Conservation (phyloP, 495 filamentous ascomycete genomes). For the Penicillium cataractarum region DNA sequence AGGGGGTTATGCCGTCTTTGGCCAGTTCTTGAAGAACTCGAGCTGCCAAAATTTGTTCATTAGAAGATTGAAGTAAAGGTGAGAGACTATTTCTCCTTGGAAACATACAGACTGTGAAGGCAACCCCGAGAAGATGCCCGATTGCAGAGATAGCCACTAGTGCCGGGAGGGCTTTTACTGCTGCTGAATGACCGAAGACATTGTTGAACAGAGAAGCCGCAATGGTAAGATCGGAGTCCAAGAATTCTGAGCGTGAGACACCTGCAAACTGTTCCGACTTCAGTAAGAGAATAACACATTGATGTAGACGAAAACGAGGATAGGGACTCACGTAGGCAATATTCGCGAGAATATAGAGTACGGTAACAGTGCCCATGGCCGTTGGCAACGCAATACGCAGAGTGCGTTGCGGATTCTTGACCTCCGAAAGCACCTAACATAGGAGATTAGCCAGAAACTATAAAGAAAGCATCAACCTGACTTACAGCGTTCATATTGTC, state of each 20-base stretch:
- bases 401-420: slow-evolving; percentile 66
- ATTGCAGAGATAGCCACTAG: slow-evolving; percentile 65
- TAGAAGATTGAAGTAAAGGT: not conserved
- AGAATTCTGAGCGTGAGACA: slow-evolving; percentile 33
- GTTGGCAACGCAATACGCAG: slow-evolving; percentile 62
- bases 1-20: slow-evolving; percentile 70
- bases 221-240: slow-evolving; percentile 29
- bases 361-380: slow-evolving; percentile 58
- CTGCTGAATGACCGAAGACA: slow-evolving; percentile 34
- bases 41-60: slow-evolving; percentile 36
- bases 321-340: slow-evolving; percentile 54
- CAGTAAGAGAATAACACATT: not conserved
- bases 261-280: slow-evolving; percentile 26
- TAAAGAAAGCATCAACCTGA: not conserved
- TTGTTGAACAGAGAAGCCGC: slow-evolving; percentile 34
- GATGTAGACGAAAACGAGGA: not conserved
- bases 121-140: slow-evolving; percentile 67
- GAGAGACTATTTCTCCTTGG: not conserved
- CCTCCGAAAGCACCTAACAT: slow-evolving; percentile 71
- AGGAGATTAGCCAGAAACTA: not conserved
- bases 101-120: slow-evolving; percentile 32
- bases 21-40: slow-evolving; percentile 68
- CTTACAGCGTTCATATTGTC: slow-evolving; percentile 29
- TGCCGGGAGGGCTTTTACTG: slow-evolving; percentile 32
- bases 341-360: slow-evolving; percentile 69